Evolutionary conservation across 371 early-diverging fungal species (phyloP).

Genomic region (Zychaea mexicana): DNA sequence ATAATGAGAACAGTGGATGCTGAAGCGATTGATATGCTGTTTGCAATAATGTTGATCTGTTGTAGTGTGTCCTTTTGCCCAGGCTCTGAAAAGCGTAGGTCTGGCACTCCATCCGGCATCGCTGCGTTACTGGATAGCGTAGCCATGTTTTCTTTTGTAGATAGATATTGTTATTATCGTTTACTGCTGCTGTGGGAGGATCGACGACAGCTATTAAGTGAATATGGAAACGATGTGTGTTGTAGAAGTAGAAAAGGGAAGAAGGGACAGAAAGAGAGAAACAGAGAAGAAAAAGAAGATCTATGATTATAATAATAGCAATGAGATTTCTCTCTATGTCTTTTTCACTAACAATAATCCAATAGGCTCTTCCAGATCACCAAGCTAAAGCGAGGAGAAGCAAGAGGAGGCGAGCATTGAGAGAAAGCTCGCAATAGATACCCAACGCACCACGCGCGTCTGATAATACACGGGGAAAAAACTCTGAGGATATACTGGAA

Average conservation of each 20-base stretch:
- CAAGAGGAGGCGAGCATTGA: too few relatives aligned
- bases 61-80: conserved; percentile 11
- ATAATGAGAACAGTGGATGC: conserved; percentile 17
- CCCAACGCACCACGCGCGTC: too few relatives aligned
- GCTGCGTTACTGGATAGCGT: background rate
- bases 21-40: conserved; percentile 18
- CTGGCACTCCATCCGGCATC: conserved; percentile 10
- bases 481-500: background rate
- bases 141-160: background rate
- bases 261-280: background rate
- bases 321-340: too few relatives aligned
- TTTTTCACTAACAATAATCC: too few relatives aligned
- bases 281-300: background rate
- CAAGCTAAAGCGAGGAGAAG: too few relatives aligned
- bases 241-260: too few relatives aligned
- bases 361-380: too few relatives aligned
- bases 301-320: too few relatives aligned
- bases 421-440: too few relatives aligned
- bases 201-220: too few relatives aligned
- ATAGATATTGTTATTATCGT: background rate
- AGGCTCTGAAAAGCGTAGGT: conserved; percentile 9
- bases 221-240: too few relatives aligned
- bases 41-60: conserved; percentile 16
- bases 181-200: too few relatives aligned
- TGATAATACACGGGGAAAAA: background rate